Conservation (phyloP, 1,139 yeast species). For the Geotrichum cucujoidarum region DNA sequence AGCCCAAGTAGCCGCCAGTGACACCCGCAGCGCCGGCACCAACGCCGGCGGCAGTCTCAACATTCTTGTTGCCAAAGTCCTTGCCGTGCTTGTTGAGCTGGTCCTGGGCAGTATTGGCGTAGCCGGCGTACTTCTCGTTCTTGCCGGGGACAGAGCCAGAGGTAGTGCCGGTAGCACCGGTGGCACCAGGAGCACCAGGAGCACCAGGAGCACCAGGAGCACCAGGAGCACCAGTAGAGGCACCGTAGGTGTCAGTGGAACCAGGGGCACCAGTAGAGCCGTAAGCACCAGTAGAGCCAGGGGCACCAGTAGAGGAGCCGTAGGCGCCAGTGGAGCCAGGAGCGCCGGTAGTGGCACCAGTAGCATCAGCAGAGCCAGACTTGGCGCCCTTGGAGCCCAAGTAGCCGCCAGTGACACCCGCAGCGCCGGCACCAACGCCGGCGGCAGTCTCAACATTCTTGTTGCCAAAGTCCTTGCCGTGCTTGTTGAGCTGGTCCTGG, state of each 20-base stretch:
- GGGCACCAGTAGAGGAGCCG: not conserved
- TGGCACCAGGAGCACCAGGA: conserved; percentile 3
- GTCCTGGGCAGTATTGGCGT: conserved; percentile 4
- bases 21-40: conserved; percentile 17
- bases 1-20: conserved; percentile 10
- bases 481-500: conserved; percentile 4
- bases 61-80: not conserved
- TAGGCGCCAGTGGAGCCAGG: not conserved
- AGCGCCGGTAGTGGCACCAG: not conserved
- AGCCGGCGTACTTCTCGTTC: conserved; percentile 1
- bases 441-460: conserved; percentile 2
- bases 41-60: conserved; percentile 7
- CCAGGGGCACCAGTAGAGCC: conserved; percentile 5
- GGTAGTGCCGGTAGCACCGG: conserved; percentile 1
- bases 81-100: conserved; percentile 1
- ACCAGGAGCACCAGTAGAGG: conserved; percentile 11
- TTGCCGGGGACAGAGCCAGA: too few species aligned
- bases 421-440: conserved; percentile 16
- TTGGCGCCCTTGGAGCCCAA: not conserved
- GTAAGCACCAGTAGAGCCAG: conserved; percentile 8
- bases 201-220: conserved; percentile 2
- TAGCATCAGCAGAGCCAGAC: not conserved
- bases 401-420: conserved; percentile 14
- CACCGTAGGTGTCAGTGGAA: conserved; percentile 2
- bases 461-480: not conserved